phyloP scores from a whole-genome alignment of 306 rosid genomes.

The Gastrolobium villosum region DNA sequence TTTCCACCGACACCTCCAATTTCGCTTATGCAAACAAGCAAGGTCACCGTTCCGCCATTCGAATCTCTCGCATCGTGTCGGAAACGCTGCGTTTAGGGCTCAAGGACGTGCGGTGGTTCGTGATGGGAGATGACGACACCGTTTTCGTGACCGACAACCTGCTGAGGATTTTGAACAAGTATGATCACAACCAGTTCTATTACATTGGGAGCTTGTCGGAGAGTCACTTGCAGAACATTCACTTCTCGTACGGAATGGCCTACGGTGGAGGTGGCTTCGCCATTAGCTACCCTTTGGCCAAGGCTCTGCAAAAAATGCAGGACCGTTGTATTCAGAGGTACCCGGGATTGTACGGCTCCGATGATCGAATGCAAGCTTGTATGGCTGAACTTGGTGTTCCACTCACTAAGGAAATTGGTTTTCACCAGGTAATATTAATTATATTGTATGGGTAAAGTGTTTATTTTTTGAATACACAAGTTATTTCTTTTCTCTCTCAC shows the following conservation, averaged over 20 bases:
- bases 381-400: slow-evolving; percentile 20
- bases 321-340: no score
- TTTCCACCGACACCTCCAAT: slow-evolving; percentile 77
- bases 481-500: no score
- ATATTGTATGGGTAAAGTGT: no score
- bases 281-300: slow-evolving; percentile 80
- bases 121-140: slow-evolving; percentile 99
- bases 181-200: slow-evolving; percentile 79
- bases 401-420: slow-evolving; percentile 92
- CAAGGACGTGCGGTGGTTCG: slow-evolving; percentile 83
- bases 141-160: slow-evolving; percentile 86
- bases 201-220: slow-evolving; percentile 93
- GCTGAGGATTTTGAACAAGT: slow-evolving; percentile 68
- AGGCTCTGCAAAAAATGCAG: slow-evolving; percentile 52
- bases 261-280: slow-evolving; percentile 99
- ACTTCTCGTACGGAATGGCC: slow-evolving; percentile 95
- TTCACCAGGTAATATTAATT: no score
- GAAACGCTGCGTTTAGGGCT: slow-evolving; percentile 83
- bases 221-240: slow-evolving; percentile 92
- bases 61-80: slow-evolving; percentile 90
- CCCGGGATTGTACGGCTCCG: no score
- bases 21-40: slow-evolving; percentile 74
- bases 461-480: no score
- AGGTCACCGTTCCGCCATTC: slow-evolving; percentile 94
- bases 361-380: no score